Base-by-base conservation (phyloP, 1,284 basidiomycete species). In the Amylostereum areolatum region DNA sequence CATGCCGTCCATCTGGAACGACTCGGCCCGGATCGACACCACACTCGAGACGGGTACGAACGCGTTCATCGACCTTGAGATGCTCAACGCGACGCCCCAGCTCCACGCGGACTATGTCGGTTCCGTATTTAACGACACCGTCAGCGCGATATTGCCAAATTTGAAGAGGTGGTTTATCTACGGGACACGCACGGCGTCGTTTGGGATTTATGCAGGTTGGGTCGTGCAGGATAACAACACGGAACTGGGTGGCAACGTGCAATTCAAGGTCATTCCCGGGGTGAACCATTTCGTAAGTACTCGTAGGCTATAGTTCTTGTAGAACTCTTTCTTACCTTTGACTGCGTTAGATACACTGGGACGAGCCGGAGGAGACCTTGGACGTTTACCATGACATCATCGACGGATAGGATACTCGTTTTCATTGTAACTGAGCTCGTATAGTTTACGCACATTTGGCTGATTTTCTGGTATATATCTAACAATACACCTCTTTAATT, bases 211-310 rank as follows among this genome's bases (percentile, higher is more conserved):
- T 34, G 36, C n/a, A 10, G 28, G 9, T 18, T 48, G 46, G 46
- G 12, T 11, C 4, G 11, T 48, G 4, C 10, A 48, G 31, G 46
- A 48, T 34, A 30, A 48, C 11, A n/a, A 31, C 37, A 39, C 36
- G 12, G 32, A 42, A 11, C 28, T 34, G 24, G 46, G 40, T 9
- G 46, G 37, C 4, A 25, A 8, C 24, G n/a, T 48, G 5, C n/a
- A 41, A n/a, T 48, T 42, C 39, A 42, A 30, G 29, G 4, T 48
- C 10, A 34, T 42, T 25, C 6, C 9, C 9, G 40, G 40, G 9
- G 46, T 28, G 27, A 43, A 48, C 31, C 46, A 48, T 28, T 42
- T 41, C 12, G 46, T 48, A 28, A 42, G 46, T 28, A 11, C 34
- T 35, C n/a, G 34, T 35, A n/a, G 34, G 34, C n/a, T n/a, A 9